Evolutionary conservation across 2,329 filamentous ascomycete genomes (phyloP).

Genomic region (Monosporascus sp.): DNA sequence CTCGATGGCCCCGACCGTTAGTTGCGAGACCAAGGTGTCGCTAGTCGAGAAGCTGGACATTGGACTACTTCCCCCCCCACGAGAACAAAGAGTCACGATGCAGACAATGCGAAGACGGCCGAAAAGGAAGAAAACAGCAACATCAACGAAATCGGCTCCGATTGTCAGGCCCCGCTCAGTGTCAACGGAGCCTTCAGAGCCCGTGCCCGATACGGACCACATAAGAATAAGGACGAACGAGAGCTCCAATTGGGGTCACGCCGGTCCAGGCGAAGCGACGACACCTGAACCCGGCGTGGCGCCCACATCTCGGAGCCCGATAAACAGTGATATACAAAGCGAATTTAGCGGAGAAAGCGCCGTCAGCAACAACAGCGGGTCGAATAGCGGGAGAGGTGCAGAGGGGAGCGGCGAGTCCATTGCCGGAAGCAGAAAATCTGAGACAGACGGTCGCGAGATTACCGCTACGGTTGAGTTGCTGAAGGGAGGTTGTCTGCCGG

Average conservation of each 20-base stretch:
- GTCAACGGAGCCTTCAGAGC: conserved; percentile 37
- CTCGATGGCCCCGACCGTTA: conserved; percentile 73
- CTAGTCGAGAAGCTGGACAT: conserved; percentile 82
- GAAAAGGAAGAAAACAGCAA: conserved; percentile 54
- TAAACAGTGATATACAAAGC: conserved; percentile 55
- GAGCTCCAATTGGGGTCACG: conserved; percentile 35
- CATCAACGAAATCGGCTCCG: conserved; percentile 41
- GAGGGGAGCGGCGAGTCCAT: conserved; percentile 42
- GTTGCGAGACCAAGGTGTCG: conserved; percentile 75
- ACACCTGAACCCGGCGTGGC: conserved; percentile 25
- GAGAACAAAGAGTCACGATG: conserved; percentile 76
- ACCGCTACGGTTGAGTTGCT: conserved; percentile 79
- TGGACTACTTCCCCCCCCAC: conserved; percentile 66
- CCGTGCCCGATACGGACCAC: conserved; percentile 33
- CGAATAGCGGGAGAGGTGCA: conserved; percentile 45
- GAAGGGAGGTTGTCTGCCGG: conserved; percentile 78
- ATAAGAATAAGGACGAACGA: conserved; percentile 30
- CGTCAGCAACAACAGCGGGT: conserved; percentile 59
- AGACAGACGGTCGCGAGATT: conserved; percentile 68
- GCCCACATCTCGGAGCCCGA: conserved; percentile 35
- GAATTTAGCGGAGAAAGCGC: conserved; percentile 67
- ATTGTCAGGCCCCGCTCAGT: conserved; percentile 19
- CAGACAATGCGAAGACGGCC: conserved; percentile 75
- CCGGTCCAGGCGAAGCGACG: conserved; percentile 33
- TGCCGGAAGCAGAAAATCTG: conserved; percentile 44